Conservation (phyloP, 768 basidiomycete genomes). For the Mycena amicta region DNA sequence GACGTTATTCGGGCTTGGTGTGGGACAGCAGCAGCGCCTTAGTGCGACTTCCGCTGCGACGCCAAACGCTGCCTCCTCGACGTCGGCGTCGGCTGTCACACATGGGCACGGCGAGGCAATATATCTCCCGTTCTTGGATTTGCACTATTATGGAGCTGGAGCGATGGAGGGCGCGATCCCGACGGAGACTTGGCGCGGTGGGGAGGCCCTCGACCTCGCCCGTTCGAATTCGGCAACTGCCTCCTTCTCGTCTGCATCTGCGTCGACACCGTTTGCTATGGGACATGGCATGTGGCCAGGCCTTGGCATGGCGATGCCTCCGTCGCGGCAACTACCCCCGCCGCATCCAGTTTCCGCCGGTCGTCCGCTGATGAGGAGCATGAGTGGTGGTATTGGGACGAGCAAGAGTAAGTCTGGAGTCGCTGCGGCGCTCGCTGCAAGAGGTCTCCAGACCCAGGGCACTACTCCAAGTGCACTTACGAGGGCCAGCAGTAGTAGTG, state of each 20-base stretch:
- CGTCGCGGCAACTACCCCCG: background rate
- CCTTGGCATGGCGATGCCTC: background rate
- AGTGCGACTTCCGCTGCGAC: background rate
- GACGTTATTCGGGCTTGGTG: constrained; percentile 3
- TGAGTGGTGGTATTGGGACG: constrained; percentile 9
- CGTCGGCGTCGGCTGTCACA: background rate
- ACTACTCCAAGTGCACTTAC: constrained; percentile 3
- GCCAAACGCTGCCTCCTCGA: background rate
- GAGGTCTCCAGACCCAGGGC: constrained; percentile 1
- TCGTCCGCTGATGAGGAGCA: constrained; percentile 15
- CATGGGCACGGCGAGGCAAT: constrained; percentile 15
- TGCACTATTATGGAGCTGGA: constrained; percentile 60
- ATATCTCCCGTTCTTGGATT: constrained; percentile 68
- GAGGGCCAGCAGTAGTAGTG: constrained; percentile 5
- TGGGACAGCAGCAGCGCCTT: background rate
- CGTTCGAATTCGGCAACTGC: constrained; percentile 22
- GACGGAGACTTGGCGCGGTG: constrained; percentile 15
- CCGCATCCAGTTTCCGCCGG: constrained; percentile 14
- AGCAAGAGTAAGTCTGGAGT: constrained; percentile 1
- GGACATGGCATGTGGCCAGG: constrained; percentile 9
- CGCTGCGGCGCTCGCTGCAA: background rate
- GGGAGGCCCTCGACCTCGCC: constrained; percentile 45
- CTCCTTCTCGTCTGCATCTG: constrained; percentile 1
- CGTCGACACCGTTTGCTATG: too few relatives aligned
- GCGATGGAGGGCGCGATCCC: constrained; percentile 8